Conservation (phyloP, 306 rosid genomes). For the Fagus sylvatica region DNA sequence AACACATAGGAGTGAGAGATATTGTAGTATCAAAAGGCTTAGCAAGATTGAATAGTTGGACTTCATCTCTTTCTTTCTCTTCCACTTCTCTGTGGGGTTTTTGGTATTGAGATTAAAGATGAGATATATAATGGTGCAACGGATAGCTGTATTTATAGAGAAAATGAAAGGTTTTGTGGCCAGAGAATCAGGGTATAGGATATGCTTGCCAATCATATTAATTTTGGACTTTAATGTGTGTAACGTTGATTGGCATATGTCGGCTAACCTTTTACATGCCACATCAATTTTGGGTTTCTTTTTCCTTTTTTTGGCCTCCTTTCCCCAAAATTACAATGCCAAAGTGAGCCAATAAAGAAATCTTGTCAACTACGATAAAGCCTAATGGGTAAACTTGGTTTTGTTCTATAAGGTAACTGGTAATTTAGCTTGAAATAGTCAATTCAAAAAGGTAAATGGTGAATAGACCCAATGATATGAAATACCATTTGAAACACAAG, state of each 20-base stretch:
- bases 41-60: slow-evolving; percentile 21
- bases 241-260: background rate
- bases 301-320: background rate
- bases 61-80: slow-evolving; percentile 34
- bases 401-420: too few species aligned
- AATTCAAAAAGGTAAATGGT: too few species aligned
- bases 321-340: background rate
- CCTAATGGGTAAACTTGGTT: too few species aligned
- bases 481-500: background rate
- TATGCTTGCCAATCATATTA: background rate
- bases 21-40: slow-evolving; percentile 46
- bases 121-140: background rate
- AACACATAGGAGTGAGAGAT: slow-evolving; percentile 44
- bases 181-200: background rate
- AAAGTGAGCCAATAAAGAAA: background rate
- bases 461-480: too few species aligned
- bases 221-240: background rate
- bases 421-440: background rate
- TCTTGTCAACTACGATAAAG: too few species aligned
- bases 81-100: background rate
- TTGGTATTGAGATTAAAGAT: background rate
- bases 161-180: background rate
- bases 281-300: background rate
- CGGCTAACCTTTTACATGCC: background rate
- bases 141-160: background rate